Percentiles rank a stretch among this genome's conserved stretches.
phyloP scores from a whole-genome alignment of 345 rosid genomes.

The Cardiospermum halicacabum region DNA sequence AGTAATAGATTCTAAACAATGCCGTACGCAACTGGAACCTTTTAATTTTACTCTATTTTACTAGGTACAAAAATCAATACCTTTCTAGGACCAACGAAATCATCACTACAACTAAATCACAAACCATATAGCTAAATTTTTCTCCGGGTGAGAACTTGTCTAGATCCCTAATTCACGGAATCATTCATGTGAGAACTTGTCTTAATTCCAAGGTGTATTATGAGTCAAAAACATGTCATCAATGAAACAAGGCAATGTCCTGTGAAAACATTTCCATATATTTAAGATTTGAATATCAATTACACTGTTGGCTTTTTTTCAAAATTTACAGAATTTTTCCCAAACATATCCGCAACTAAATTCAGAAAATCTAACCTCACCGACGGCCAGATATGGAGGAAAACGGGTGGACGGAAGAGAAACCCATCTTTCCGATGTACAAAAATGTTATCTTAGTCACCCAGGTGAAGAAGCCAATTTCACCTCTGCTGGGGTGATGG shows the following conservation, averaged over 20 bases:
- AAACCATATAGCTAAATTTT: neutral
- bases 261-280: too few species aligned
- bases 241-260: too few species aligned
- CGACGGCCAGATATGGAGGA: neutral
- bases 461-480: slow-evolving; percentile 5
- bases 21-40: neutral
- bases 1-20: neutral
- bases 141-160: neutral
- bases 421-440: slow-evolving; percentile 15
- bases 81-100: neutral
- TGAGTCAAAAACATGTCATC: neutral
- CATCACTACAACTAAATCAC: neutral
- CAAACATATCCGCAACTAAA: too few species aligned
- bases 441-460: slow-evolving; percentile 1
- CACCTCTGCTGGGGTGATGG: neutral
- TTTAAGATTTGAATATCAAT: neutral
- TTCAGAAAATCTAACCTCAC: neutral
- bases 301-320: neutral
- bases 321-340: too few species aligned
- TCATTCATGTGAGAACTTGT: neutral
- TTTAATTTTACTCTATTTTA: neutral
- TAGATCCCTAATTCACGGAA: neutral
- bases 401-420: slow-evolving; percentile 7
- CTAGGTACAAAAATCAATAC: neutral
- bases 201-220: neutral